These are phyloP conservation scores for Periconia digitata DNA, from an alignment of 2,329 filamentous ascomycete genomes.

Conservation along the genomic window DNA sequence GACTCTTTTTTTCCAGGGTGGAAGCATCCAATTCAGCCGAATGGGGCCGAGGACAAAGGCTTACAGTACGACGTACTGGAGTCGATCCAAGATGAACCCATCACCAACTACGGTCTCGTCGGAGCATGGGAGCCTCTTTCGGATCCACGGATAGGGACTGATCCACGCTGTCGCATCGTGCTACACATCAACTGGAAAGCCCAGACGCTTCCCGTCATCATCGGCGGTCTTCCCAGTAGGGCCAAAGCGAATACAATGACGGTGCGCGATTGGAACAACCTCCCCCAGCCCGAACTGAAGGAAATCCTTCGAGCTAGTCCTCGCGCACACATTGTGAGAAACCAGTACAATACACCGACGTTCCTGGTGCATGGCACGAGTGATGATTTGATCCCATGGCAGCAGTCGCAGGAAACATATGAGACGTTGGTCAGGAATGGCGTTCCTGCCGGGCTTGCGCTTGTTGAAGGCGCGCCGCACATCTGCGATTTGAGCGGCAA, in stretches of 20 bases:
- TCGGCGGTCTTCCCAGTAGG: slow-evolving; percentile 20
- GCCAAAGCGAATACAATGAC: neutral
- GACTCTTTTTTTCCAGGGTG: neutral
- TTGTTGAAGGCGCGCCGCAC: slow-evolving; percentile 8
- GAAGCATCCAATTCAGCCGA: neutral
- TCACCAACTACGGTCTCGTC: slow-evolving; percentile 10
- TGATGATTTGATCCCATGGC: slow-evolving; percentile 14
- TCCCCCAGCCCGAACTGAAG: neutral
- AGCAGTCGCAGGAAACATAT: neutral
- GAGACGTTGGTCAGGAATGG: slow-evolving; percentile 1
- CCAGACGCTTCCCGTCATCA: slow-evolving; percentile 40
- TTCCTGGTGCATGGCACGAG: slow-evolving; percentile 14
- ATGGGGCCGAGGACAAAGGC: neutral
- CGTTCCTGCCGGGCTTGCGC: neutral
- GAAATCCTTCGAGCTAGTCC: slow-evolving; percentile 12
- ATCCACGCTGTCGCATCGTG: slow-evolving; percentile 40
- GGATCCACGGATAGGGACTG: slow-evolving; percentile 10
- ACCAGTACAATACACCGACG: slow-evolving; percentile 14
- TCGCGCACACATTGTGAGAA: slow-evolving; percentile 9
- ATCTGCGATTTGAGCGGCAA: slow-evolving; percentile 7
- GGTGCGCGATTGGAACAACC: neutral
- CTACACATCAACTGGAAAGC: slow-evolving; percentile 50
- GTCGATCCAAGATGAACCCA: slow-evolving; percentile 4
- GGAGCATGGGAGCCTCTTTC: slow-evolving; percentile 1
- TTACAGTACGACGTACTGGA: slow-evolving; percentile 5